Base-by-base conservation (phyloP, 495 filamentous ascomycete genomes). In the Pseudevernia furfuracea region DNA sequence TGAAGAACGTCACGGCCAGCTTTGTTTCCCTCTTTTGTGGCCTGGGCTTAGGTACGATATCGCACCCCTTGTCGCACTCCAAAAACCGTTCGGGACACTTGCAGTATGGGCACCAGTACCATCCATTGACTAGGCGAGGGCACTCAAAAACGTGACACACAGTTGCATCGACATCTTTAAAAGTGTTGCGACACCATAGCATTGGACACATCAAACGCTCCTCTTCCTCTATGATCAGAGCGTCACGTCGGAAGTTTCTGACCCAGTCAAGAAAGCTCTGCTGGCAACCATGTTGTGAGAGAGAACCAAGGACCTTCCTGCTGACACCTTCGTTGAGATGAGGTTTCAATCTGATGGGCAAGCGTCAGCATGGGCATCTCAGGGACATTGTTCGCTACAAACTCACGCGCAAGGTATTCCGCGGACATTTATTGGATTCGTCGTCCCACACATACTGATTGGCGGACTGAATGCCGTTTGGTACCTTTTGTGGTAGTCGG, bases 51-150 rank as follows among this genome's bases (percentile, higher is more conserved):
- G 11, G 59, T 23, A 19, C 11, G 2, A 61, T 46, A 32, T 37
- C 59, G 36, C 59, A 61, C 11, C 41, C 44, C 43, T 49, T 25
- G 32, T 61, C 43, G 48, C 30, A 61, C 36, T 49, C 59, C 36
- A 61, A 23, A 44, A 61, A 61, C 12, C 30, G 30, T 46, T 61
- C 59, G 43, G 59, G 59, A 48, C 28, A 41, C 30, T 44, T 61
- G 41, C 59, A 61, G 39, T 34, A 44, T 21, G 59, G 53, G 52
- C 61, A 63, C 61, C 61, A 63, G 28, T 63, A 63, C 61, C 43
- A 56, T 21, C 61, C 61, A 12, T 63, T 53, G 23, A n/a, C 21
- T 1, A 63, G 61, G n/a, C 36, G 52, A 63, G 25, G 25, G 30
- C 61, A 63, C 19, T 4, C 12, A 28, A n/a, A 41, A 56, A 58